phyloP scores from a whole-genome alignment of 257 asterid genomes.

The Echium plantagineum region DNA sequence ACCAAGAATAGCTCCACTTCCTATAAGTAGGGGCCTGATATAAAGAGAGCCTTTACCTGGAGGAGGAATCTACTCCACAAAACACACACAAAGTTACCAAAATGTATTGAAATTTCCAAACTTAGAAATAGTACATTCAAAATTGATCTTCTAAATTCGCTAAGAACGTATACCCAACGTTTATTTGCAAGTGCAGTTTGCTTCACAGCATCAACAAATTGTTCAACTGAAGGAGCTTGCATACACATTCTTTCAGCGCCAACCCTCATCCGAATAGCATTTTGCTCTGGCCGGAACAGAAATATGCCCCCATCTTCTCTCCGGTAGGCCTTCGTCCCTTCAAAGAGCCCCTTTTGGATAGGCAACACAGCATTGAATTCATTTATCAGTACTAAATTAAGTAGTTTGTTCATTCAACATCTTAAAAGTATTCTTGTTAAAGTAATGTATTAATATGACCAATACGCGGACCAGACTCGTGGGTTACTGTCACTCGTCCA shows the following conservation, averaged over 20 bases:
- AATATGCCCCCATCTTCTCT: conserved; percentile 50
- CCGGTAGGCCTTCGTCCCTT: conserved; percentile 66
- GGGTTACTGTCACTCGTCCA: too few relatives aligned
- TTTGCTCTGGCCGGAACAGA: conserved; percentile 65
- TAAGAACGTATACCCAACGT: conserved; percentile 47
- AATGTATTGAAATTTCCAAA: background rate
- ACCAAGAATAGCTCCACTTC: conserved; percentile 72
- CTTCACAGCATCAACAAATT: conserved; percentile 54
- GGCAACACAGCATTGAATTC: background rate
- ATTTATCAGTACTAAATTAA: background rate
- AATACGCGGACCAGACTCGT: too few relatives aligned
- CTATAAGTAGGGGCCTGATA: conserved; percentile 75
- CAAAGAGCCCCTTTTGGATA: conserved; percentile 31
- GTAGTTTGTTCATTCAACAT: background rate
- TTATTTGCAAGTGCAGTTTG: conserved; percentile 56
- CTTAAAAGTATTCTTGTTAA: too few relatives aligned
- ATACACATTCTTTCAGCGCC: conserved; percentile 83
- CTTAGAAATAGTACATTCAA: background rate
- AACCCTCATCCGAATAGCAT: conserved; percentile 65
- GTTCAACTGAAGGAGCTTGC: conserved; percentile 48
- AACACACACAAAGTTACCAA: background rate
- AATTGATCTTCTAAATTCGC: background rate
- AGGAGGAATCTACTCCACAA: conserved; percentile 68
- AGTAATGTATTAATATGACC: too few relatives aligned
- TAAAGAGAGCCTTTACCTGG: conserved; percentile 79